Evolutionary conservation across 495 filamentous ascomycete species (phyloP), one percentile per base, ranked within the genome.

Genomic region (Glonium stellatum): DNA sequence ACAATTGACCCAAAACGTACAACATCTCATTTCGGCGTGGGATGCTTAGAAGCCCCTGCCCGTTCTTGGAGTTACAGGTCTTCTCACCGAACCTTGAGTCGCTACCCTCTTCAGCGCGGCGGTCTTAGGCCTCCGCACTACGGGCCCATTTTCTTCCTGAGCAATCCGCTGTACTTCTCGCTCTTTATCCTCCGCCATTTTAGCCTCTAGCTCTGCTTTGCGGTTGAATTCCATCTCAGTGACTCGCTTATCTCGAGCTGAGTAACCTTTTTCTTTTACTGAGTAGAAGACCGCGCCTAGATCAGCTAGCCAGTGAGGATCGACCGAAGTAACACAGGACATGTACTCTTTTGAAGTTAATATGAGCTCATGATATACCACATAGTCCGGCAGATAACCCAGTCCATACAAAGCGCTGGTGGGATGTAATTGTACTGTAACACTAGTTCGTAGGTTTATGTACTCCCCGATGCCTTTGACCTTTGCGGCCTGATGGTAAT

Each of bases 231-330:
- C 95, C 25, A 86, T 86, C 75, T 99, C 95, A 4, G 87, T 95
- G 56, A 96, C 84, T 53, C 88, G 82, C 73, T 90, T 90, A 64
- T 97, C 90, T 34, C 89, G 82, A 6, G 89, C 87, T 15, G 88
- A 93, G 71, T 93, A 99, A 12, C 92, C 92, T 72, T 99, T 99
- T 76, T 97, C 92, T 75, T 96, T 97, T 70, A 97, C 83, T 12
- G 87, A 91, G 76, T 97, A 99, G 75, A 97, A 99, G 23, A 99
- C 95, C n/a, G 91, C 95, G 21, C 95, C 95, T 21, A 99, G 81
- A 68, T 99, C 93, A 15, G 95, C 95, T 65, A 99, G 84, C 95
- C 95, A 99, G 67, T 95, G 90, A 51, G 95, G 92, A 72, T 99
- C 95, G 3, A 99, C 93, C 0, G 90, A 83, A 5, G 95, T 99